These are phyloP conservation scores for Aspergillus affinis DNA, from an alignment of 495 filamentous ascomycete species.

Conservation along the genomic window DNA sequence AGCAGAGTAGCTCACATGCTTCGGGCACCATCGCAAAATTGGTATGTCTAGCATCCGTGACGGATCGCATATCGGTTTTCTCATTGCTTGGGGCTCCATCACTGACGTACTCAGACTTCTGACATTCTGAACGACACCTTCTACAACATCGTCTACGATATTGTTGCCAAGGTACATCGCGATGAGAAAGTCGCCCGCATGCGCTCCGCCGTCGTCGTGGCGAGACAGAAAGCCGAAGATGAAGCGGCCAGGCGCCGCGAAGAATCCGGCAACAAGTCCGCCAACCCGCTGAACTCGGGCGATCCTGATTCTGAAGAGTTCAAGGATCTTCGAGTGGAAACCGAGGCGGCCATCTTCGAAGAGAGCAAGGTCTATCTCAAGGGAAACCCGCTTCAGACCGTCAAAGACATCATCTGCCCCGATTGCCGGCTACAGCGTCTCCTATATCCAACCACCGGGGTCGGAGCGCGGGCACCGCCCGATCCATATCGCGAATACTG, in stretches of 20 bases:
- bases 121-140: slow-evolving; percentile 66
- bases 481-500: slow-evolving; percentile 70
- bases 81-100: not conserved
- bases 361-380: slow-evolving; percentile 70
- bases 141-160: slow-evolving; percentile 71
- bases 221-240: slow-evolving; percentile 64
- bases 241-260: slow-evolving; percentile 40
- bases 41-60: slow-evolving; percentile 30
- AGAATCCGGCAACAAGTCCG: slow-evolving; percentile 30
- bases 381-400: slow-evolving; percentile 73
- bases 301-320: slow-evolving; percentile 39
- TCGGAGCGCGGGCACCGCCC: slow-evolving; percentile 55
- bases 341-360: slow-evolving; percentile 69
- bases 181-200: slow-evolving; percentile 73
- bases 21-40: slow-evolving; percentile 46
- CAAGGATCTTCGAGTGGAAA: slow-evolving; percentile 55
- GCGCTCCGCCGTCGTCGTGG: slow-evolving; percentile 68
- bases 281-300: slow-evolving; percentile 36
- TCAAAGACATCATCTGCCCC: slow-evolving; percentile 66
- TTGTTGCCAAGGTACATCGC: slow-evolving; percentile 68
- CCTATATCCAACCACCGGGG: slow-evolving; percentile 61
- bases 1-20: slow-evolving; percentile 33
- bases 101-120: slow-evolving; percentile 32
- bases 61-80: not conserved
- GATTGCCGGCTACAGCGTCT: slow-evolving; percentile 65